phyloP scores from a whole-genome alignment of 441 rosid genomes.

The Flueggea neowawraea region DNA sequence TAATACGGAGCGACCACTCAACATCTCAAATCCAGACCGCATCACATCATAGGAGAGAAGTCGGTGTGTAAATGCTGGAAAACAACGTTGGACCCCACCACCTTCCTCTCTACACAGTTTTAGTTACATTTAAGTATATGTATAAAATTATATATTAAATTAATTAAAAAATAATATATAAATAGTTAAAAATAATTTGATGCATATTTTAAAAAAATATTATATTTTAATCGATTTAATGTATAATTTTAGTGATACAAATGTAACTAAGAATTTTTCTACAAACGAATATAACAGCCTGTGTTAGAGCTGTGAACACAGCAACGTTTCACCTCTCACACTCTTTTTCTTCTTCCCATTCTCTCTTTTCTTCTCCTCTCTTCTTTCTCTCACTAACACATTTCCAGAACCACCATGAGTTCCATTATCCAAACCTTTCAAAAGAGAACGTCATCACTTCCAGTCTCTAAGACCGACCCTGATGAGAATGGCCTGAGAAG shows the following conservation, averaged over 20 bases:
- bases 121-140: too few relatives aligned
- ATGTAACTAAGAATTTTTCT: too few relatives aligned
- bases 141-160: too few relatives aligned
- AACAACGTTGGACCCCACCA: constrained; percentile 21
- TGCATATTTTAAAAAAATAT: too few relatives aligned
- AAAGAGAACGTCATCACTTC: constrained; percentile 34
- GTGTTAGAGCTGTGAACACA: constrained; percentile 42
- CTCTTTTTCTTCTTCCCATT: background rate
- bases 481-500: constrained; percentile 32
- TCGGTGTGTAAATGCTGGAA: too few relatives aligned
- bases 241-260: too few relatives aligned
- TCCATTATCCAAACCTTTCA: constrained; percentile 59
- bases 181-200: too few relatives aligned
- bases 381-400: background rate
- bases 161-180: too few relatives aligned
- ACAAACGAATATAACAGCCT: constrained; percentile 47
- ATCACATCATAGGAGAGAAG: too few relatives aligned
- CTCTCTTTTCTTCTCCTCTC: background rate
- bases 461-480: constrained; percentile 26
- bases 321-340: constrained; percentile 17
- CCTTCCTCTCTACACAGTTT: constrained; percentile 12
- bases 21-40: too few relatives aligned
- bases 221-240: too few relatives aligned
- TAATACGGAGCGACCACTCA: too few relatives aligned
- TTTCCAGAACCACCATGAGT: constrained; percentile 31